Evolutionary conservation across 1,284 basidiomycete genomes (phyloP), one percentile per base, ranked within the genome.

Genomic region (Phenoliferia sp.): DNA sequence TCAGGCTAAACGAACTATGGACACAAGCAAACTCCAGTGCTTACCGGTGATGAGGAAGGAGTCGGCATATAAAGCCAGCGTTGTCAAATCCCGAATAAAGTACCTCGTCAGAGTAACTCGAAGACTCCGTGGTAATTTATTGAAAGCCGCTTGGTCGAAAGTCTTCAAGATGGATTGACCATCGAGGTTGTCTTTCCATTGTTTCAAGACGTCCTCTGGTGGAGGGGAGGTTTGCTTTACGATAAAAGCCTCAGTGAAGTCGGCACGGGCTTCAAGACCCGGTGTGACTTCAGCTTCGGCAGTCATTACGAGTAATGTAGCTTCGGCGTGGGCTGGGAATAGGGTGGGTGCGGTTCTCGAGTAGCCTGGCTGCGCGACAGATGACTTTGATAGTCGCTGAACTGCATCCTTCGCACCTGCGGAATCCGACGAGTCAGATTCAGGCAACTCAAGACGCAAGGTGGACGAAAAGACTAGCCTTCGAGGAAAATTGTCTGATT

Each of bases 11-110:
- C 33, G 2, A 36, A 5, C 0, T 19, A 6, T 22, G 55, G 29
- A 36, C 17, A 2, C 3, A 34, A 54, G 28, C 12, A 59, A 32
- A 33, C 19, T 17, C 33, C 12, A 3, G 6, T 15, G 58, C 70
- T 33, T 12, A 72, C 71, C 71, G 15, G 59, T 62, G 29, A 73
- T 68, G 60, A 73, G 63, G 26, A 73, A 73, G 3, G 71, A 69
- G 39, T 73, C 71, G 60, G 69, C 67, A 44, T 65, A 66, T 22
- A 57, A 50, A 1, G 48, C 12, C 19, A 73, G n/a, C 3, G 65
- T 66, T 2, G 64, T 69, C 58, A 73, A 31, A 39, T 73, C 71
- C 17, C 71, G 50, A 10, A 69, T 55, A 34, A 73, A 69, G 48
- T 69, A 64, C 48, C 63, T 32, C 50, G 71, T 67, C 16, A 73